Base-by-base conservation (phyloP, 2,329 filamentous ascomycete genomes). In the Sporothrix protearum region DNA sequence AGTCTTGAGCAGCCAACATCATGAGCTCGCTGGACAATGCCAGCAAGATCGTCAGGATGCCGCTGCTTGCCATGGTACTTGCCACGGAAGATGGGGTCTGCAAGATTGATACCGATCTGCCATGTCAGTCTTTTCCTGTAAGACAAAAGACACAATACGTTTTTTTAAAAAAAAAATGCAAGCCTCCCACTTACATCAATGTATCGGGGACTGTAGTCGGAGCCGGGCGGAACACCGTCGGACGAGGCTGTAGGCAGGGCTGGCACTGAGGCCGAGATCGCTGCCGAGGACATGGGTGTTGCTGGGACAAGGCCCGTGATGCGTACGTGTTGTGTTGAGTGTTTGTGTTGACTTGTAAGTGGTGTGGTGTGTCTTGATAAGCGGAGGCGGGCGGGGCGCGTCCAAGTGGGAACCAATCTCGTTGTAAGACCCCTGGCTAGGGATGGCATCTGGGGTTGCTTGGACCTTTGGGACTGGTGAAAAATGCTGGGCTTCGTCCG, bases 21-120 rank as follows among this genome's bases (percentile, higher is more conserved):
- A 19, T 86, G 82, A 3, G 93, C 94, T 75, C 96, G 87, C 74
- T 90, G 84, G n/a, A 99, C 83, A 33, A 99, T 92, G 75, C 89
- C 90, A 36, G 85, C 80, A 19, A 95, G 86, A 78, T 96, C 93
- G 76, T 92, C 85, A 12, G 89, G 87, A 76, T 96, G 93, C 33
- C 84, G 82, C 75, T 92, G 86, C 73, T 90, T 94, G 77, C 92
- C 93, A 78, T 96, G 91, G 78, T 98, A 96, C 55, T 87, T 82
- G 68, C 96, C 96, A 63, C 88, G 87, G 80, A 95, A 99, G 73
- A 97, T 93, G 69, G 92, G 92, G 78, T 99, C 96, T 69, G 94
- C 92, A 71, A 99, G 87, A 80, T 99, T 99, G 85, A 99, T 97
- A 72, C 95, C 96, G 78, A 99, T 91, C 88, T 91, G 42, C 33